These are phyloP conservation scores for Hanseniaspora hatyaiensis DNA, from an alignment of 805 yeast genomes.

Conservation along the genomic window DNA sequence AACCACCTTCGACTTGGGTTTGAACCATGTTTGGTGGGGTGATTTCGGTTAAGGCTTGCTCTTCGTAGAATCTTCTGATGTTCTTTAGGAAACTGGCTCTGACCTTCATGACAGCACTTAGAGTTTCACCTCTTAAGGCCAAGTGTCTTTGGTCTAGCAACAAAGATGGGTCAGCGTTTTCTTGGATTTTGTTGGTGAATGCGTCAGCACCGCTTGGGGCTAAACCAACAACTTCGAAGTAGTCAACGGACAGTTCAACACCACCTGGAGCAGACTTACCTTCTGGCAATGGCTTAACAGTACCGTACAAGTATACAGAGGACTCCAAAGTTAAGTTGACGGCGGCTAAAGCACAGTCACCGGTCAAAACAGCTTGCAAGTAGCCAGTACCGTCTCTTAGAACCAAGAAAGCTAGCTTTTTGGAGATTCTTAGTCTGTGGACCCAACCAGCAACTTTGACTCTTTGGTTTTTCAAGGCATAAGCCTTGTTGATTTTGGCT, in stretches of 20 bases:
- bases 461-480: slow-evolving; percentile 51
- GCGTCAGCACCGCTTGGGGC: slow-evolving; percentile 97
- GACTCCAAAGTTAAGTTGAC: slow-evolving; percentile 78
- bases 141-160: slow-evolving; percentile 91
- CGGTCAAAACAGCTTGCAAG: slow-evolving; percentile 75
- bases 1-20: slow-evolving; percentile 98
- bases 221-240: slow-evolving; percentile 74
- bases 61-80: slow-evolving; percentile 63
- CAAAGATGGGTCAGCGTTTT: slow-evolving; percentile 84
- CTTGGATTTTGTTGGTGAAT: slow-evolving; percentile 86
- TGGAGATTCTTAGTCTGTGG: slow-evolving; percentile 85
- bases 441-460: slow-evolving; percentile 87
- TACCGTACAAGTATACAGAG: slow-evolving; percentile 70
- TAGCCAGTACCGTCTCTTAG: slow-evolving; percentile 92
- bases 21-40: slow-evolving; percentile 99
- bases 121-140: slow-evolving; percentile 90
- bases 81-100: slow-evolving; percentile 68
- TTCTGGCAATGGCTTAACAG: slow-evolving; percentile 72
- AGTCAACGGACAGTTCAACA: slow-evolving; percentile 84
- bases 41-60: slow-evolving; percentile 72
- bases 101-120: slow-evolving; percentile 86
- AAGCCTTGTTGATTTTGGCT: slow-evolving; percentile 51
- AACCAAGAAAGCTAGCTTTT: slow-evolving; percentile 81
- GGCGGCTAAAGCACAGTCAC: slow-evolving; percentile 87
- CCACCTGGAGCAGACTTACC: slow-evolving; percentile 98